These are phyloP conservation scores for Cubamyces sp. DNA, from an alignment of 768 basidiomycete genomes.

Conservation along the genomic window DNA sequence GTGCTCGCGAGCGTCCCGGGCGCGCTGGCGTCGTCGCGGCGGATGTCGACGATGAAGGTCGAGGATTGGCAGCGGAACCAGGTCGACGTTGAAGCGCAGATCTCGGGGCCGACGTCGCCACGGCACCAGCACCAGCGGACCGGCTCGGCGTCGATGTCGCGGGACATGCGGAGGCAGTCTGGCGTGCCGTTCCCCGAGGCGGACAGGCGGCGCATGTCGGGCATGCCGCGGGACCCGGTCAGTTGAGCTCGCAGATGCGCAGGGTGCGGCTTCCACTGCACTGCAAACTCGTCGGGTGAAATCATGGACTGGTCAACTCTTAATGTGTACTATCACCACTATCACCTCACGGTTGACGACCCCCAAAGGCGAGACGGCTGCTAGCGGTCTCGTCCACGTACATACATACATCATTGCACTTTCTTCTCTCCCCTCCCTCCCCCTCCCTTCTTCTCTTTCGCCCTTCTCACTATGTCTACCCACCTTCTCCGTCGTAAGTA, in stretches of 20 bases:
- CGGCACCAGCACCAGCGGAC: constrained; percentile 22
- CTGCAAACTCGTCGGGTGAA: constrained; percentile 5
- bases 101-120: constrained; percentile 15
- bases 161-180: constrained; percentile 39
- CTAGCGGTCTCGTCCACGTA: neutral
- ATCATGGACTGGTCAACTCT: constrained; percentile 13
- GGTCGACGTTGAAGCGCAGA: constrained; percentile 38
- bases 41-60: constrained; percentile 77
- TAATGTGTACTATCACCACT: constrained; percentile 26
- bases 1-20: constrained; percentile 50
- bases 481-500: neutral
- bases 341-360: constrained; percentile 1
- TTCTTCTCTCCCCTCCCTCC: neutral
- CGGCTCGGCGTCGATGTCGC: constrained; percentile 41
- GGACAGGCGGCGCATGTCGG: constrained; percentile 38
- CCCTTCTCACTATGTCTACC: neutral
- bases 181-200: constrained; percentile 64
- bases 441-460: neutral
- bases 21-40: constrained; percentile 52
- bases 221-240: constrained; percentile 44
- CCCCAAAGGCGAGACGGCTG: neutral
- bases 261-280: neutral
- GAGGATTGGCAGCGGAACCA: constrained; percentile 86
- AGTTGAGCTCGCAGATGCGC: constrained; percentile 30
- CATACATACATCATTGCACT: neutral